Conservation (phyloP, 176 grass and related monocot species). For the Carex parvula region DNA sequence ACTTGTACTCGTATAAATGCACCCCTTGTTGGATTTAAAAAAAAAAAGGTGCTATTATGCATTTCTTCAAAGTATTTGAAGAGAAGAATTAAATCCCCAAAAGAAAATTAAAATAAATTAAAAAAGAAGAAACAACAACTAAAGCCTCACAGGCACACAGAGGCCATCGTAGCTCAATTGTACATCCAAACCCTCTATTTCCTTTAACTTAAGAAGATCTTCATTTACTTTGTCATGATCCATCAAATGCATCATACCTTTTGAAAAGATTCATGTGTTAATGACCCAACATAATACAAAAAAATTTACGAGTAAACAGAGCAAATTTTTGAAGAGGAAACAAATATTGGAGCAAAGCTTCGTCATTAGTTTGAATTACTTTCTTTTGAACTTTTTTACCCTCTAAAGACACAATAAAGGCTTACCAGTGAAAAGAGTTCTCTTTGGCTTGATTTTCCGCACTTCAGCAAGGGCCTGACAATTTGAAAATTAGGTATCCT, state of each 20-base stretch:
- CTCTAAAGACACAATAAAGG: background rate
- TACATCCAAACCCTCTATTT: slow-evolving; percentile 79
- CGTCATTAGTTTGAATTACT: slow-evolving; percentile 4
- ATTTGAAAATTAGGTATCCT: background rate
- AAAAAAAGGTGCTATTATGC: too few relatives aligned
- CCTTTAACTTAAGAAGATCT: slow-evolving; percentile 63
- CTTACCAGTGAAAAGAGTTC: slow-evolving; percentile 87
- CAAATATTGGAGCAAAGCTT: slow-evolving; percentile 12
- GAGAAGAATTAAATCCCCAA: background rate
- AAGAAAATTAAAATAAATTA: background rate
- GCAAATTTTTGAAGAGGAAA: background rate
- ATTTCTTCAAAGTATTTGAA: slow-evolving; percentile 24
- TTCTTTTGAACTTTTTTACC: background rate
- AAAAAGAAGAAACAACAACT: slow-evolving; percentile 26
- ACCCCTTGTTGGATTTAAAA: too few relatives aligned
- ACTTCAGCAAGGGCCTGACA: slow-evolving; percentile 83
- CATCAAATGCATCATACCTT: slow-evolving; percentile 99
- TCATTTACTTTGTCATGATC: slow-evolving; percentile 80
- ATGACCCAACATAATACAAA: slow-evolving; percentile 31
- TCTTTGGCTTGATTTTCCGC: slow-evolving; percentile 88
- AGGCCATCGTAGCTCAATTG: slow-evolving; percentile 94
- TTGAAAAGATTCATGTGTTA: slow-evolving; percentile 30
- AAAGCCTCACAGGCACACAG: slow-evolving; percentile 72
- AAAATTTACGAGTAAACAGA: background rate
- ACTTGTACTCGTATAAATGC: too few relatives aligned